Evolutionary conservation across 2,329 filamentous ascomycete genomes (phyloP).

Genomic region (Penicillium carneum): DNA sequence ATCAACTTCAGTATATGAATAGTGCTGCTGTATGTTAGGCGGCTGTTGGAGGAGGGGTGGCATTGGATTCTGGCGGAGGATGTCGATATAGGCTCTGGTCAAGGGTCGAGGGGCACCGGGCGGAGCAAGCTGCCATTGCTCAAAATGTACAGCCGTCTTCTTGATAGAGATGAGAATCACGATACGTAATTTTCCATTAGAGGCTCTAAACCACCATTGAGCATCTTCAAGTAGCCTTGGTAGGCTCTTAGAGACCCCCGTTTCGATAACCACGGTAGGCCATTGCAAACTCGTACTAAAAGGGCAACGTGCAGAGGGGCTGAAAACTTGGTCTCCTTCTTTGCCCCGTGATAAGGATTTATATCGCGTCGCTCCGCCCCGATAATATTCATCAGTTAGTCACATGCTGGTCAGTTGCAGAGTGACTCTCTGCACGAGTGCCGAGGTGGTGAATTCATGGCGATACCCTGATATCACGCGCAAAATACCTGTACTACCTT

Average conservation of each 20-base stretch:
- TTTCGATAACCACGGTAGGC: slow-evolving; percentile 16
- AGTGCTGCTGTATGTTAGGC: neutral
- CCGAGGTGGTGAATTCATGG: neutral
- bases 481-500: neutral
- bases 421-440: no score
- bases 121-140: slow-evolving; percentile 13
- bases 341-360: no score
- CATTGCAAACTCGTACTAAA: slow-evolving; percentile 4
- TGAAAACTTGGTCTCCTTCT: no score
- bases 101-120: neutral
- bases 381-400: no score
- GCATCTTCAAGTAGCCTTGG: slow-evolving; percentile 12
- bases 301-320: neutral
- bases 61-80: neutral
- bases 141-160: neutral
- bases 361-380: no score
- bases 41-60: neutral
- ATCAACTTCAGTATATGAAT: neutral
- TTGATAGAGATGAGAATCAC: slow-evolving; percentile 13
- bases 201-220: slow-evolving; percentile 14
- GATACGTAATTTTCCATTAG: slow-evolving; percentile 8
- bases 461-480: neutral
- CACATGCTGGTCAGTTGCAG: no score
- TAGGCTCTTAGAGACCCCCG: slow-evolving; percentile 16
- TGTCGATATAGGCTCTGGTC: neutral